A percentile compares a stretch with the other conserved stretches of the same genome.
Evolutionary conservation across 2,329 filamentous ascomycete species (phyloP).

Genomic region (Xylaria hypoxylon): DNA sequence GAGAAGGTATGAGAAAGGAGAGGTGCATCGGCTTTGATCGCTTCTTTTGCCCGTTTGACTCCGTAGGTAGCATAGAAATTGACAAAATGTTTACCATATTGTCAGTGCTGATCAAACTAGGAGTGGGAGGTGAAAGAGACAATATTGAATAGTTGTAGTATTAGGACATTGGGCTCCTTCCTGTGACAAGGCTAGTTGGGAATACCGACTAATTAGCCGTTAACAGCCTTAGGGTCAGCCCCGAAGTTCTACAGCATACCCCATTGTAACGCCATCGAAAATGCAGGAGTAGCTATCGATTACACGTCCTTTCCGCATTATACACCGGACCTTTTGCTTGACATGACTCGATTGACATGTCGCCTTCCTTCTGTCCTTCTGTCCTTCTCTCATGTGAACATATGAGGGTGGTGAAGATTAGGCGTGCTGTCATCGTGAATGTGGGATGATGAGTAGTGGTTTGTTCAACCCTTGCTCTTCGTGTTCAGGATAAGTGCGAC

Average conservation of each 20-base stretch:
- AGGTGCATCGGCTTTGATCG: background rate
- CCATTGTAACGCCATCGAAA: constrained; percentile 49
- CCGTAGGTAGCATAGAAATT: constrained; percentile 17
- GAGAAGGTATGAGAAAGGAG: background rate
- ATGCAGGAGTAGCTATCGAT: constrained; percentile 49
- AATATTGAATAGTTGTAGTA: constrained; percentile 18
- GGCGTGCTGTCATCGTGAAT: constrained; percentile 11
- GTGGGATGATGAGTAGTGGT: background rate
- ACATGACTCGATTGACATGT: constrained; percentile 11
- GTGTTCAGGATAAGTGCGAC: constrained; percentile 95
- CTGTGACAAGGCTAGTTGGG: constrained; percentile 5
- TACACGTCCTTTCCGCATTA: constrained; percentile 41
- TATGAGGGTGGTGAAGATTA: constrained; percentile 3
- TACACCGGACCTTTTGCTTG: background rate
- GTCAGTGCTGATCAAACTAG: background rate
- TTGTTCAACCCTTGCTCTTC: constrained; percentile 72
- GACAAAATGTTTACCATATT: background rate
- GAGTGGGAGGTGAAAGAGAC: background rate
- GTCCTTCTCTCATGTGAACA: constrained; percentile 26
- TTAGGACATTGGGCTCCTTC: constrained; percentile 28
- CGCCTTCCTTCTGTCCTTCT: constrained; percentile 26
- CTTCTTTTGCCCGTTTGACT: background rate
- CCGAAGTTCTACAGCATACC: constrained; percentile 48
- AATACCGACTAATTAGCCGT: constrained; percentile 33
- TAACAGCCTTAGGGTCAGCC: constrained; percentile 40